phyloP scores from a whole-genome alignment of 2,329 filamentous ascomycete species.

The Pseudogymnoascus sp. region DNA sequence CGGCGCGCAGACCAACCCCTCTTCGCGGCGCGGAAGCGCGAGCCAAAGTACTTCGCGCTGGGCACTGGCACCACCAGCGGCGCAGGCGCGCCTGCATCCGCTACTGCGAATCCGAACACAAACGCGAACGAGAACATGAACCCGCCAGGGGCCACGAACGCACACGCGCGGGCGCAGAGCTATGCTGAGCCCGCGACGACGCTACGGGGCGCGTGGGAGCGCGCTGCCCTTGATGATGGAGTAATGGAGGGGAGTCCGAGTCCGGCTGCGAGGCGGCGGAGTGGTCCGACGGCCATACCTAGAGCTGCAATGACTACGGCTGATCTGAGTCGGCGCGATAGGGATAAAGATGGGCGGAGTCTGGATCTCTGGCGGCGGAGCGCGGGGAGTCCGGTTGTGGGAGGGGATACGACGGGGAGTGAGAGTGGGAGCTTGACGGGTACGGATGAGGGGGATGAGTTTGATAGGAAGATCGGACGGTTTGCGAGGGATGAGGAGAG shows the following conservation, averaged over 20 bases:
- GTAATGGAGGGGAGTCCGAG: constrained; percentile 18
- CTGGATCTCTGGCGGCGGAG: background rate
- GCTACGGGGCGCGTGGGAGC: background rate
- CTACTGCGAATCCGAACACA: background rate
- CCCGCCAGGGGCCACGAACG: background rate
- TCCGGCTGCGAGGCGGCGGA: constrained; percentile 14
- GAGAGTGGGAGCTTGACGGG: background rate
- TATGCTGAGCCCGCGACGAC: background rate
- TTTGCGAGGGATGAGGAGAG: constrained; percentile 10
- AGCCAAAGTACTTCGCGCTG: background rate
- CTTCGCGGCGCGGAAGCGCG: background rate
- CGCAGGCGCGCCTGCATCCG: background rate
- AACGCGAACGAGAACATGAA: background rate
- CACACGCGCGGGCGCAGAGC: background rate
- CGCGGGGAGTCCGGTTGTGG: background rate
- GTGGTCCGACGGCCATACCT: background rate
- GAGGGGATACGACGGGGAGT: background rate
- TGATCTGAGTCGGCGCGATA: background rate
- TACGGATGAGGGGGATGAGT: constrained; percentile 10
- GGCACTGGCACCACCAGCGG: background rate
- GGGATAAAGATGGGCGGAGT: background rate
- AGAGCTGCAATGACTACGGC: background rate
- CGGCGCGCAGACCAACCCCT: background rate
- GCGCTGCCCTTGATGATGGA: background rate
- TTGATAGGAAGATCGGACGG: constrained; percentile 10